phyloP scores from a whole-genome alignment of 345 rosid genomes.

The Kernera saxatilis region DNA sequence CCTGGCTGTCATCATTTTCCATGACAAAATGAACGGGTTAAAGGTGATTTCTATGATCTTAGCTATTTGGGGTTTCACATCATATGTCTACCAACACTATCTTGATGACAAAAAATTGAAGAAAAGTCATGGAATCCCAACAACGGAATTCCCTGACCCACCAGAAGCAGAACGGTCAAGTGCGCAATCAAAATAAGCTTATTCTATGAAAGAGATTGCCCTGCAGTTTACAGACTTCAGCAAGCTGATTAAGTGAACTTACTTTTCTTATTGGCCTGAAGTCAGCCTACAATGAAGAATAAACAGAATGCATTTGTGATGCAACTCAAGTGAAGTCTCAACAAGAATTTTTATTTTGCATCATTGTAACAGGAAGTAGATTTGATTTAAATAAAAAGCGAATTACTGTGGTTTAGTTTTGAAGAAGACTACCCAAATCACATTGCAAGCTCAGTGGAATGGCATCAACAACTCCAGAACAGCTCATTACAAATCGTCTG shows the following conservation, averaged over 20 bases:
- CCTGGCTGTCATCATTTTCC: slow-evolving; percentile 54
- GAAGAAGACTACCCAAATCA: neutral
- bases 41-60: slow-evolving; percentile 57
- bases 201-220: neutral
- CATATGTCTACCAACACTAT: slow-evolving; percentile 34
- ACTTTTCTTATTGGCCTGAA: neutral
- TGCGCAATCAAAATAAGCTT: neutral
- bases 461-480: neutral
- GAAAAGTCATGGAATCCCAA: neutral
- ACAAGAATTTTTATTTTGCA: neutral
- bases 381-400: neutral
- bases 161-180: slow-evolving; percentile 11
- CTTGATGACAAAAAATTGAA: slow-evolving; percentile 26
- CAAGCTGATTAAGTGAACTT: neutral
- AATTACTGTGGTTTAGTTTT: neutral
- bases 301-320: neutral
- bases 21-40: slow-evolving; percentile 56
- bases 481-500: neutral
- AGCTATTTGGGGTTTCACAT: slow-evolving; percentile 63
- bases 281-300: neutral
- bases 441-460: neutral
- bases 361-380: slow-evolving; percentile 13
- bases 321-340: neutral
- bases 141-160: slow-evolving; percentile 1
- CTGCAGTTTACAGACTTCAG: neutral